Evolutionary conservation across 2,329 filamentous ascomycete species (phyloP).

Genomic region (Pseudopyricularia cyperi): DNA sequence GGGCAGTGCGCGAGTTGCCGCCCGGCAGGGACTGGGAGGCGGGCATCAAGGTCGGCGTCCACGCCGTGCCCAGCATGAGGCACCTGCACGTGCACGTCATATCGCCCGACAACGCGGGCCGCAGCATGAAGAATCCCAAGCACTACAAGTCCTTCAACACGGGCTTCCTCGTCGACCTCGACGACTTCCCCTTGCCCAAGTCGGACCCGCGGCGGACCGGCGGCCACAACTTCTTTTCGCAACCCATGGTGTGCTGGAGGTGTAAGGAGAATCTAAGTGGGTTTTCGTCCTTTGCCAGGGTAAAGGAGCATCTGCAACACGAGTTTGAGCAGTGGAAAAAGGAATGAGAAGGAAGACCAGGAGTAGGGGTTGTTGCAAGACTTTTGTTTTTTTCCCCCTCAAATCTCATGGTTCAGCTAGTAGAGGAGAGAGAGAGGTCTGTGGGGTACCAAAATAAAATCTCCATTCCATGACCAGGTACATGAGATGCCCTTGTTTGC

Average conservation of each 20-base stretch:
- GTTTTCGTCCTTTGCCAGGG: conserved; percentile 38
- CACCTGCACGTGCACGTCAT: conserved; percentile 86
- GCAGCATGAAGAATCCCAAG: conserved; percentile 61
- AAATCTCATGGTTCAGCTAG: too few species aligned
- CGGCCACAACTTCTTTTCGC: background rate
- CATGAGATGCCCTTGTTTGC: background rate
- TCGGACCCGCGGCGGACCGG: conserved; percentile 44
- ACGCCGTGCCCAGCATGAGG: conserved; percentile 82
- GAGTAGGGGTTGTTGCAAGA: background rate
- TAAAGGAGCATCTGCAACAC: conserved; percentile 58
- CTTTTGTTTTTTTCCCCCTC: too few species aligned
- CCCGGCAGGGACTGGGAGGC: conserved; percentile 63
- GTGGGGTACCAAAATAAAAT: too few species aligned
- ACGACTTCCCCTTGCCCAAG: conserved; percentile 61
- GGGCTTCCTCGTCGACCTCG: conserved; percentile 65
- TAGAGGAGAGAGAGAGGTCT: too few species aligned
- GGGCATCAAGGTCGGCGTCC: conserved; percentile 67
- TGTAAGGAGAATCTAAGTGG: conserved; percentile 63
- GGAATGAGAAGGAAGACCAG: conserved; percentile 14
- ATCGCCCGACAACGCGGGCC: conserved; percentile 64
- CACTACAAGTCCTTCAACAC: conserved; percentile 92
- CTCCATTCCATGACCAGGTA: background rate
- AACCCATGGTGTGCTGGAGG: conserved; percentile 69
- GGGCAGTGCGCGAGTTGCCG: conserved; percentile 41
- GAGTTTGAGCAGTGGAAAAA: conserved; percentile 42